Evolutionary conservation across 345 rosid genomes (phyloP).

Genomic region (Acer campestre): DNA sequence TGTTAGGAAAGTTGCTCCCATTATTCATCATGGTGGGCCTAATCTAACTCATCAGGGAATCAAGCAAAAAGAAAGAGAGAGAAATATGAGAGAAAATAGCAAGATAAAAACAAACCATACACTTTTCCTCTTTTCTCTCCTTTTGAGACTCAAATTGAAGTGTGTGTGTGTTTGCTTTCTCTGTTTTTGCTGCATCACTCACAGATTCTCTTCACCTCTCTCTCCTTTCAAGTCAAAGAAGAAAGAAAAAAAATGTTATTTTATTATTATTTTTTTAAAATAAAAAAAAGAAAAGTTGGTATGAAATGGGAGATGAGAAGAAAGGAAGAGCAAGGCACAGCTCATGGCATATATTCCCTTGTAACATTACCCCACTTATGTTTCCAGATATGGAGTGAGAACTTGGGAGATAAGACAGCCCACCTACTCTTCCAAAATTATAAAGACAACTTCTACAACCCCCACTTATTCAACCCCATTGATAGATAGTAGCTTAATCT

Average conservation of each 20-base stretch:
- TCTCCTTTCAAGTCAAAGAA: slow-evolving; percentile 52
- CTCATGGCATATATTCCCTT: slow-evolving; percentile 80
- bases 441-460: slow-evolving; percentile 34
- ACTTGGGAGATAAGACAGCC: slow-evolving; percentile 34
- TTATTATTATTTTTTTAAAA: not conserved
- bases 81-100: slow-evolving; percentile 37
- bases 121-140: slow-evolving; percentile 64
- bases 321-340: slow-evolving; percentile 50
- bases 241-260: slow-evolving; percentile 28
- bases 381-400: slow-evolving; percentile 81
- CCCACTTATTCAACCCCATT: slow-evolving; percentile 28
- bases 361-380: slow-evolving; percentile 71
- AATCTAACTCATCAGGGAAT: slow-evolving; percentile 51
- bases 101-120: slow-evolving; percentile 65
- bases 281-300: slow-evolving; percentile 26
- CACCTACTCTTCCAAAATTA: slow-evolving; percentile 46
- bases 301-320: slow-evolving; percentile 39
- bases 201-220: slow-evolving; percentile 46
- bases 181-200: slow-evolving; percentile 62
- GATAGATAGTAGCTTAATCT: slow-evolving; percentile 2
- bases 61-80: slow-evolving; percentile 37
- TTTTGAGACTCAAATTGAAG: slow-evolving; percentile 47
- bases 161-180: slow-evolving; percentile 32
- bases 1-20: slow-evolving; percentile 47
- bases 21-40: slow-evolving; percentile 64